Base-by-base conservation (phyloP, 2,329 filamentous ascomycete genomes). In the Talaromyces piceae region DNA sequence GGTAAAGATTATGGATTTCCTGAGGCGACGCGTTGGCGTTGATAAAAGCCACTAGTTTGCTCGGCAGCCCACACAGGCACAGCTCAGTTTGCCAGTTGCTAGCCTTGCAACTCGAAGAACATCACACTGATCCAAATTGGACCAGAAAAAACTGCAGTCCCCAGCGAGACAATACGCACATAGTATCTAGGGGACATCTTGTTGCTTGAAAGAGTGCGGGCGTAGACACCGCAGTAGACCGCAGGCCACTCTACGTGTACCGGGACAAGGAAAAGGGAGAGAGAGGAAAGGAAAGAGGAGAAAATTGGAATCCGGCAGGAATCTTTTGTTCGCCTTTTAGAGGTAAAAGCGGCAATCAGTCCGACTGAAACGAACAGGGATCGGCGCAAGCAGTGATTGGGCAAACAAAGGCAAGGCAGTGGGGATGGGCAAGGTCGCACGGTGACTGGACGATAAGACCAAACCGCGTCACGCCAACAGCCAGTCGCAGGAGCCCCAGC, bases 241-340 rank as follows among this genome's bases (percentile, higher is more conserved):
- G 8, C 44, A 46, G 11, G 43, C 25, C 18, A 16, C n/a, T n/a
- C n/a, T n/a, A n/a, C n/a, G n/a, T n/a, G n/a, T n/a, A n/a, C n/a
- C n/a, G n/a, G n/a, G n/a, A n/a, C n/a, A n/a, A n/a, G 33, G 13
- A 18, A 26, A 49, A 41, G 33, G 25, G 45, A 30, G 46, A 22
- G 18, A 25, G 41, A 51, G 45, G 56, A 46, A 53, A 58, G 50
- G 49, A 52, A 58, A 56, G 47, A 51, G 54, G 49, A 41, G 53
- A 56, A 47, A 53, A 37, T 43, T 44, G 51, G 49, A 52, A 52
- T 41, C 51, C 39, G n/a, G 20, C 51, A 54, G 57, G 57, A 50
- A 58, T 61, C 57, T 66, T 67, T 67, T 67, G 62, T 63, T 67
- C 63, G 59, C 55, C 62, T 62, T 60, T 58, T 58, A 55, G 59